phyloP scores from a whole-genome alignment of 495 filamentous ascomycete genomes.

The Pyrenula massariospora region DNA sequence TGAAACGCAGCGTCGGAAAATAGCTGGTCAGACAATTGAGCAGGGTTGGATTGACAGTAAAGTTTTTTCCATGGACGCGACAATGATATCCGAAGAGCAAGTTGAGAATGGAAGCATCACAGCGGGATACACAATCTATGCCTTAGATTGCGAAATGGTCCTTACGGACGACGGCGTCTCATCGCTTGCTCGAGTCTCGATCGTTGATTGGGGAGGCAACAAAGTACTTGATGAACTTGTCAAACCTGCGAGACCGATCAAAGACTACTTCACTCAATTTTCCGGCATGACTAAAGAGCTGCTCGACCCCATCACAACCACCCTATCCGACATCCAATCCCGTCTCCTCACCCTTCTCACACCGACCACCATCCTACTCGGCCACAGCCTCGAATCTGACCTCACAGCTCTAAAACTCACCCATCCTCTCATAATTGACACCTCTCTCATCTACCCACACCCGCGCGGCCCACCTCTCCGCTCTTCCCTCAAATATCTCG shows the following conservation, averaged over 20 bases:
- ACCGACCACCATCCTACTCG: constrained; percentile 68
- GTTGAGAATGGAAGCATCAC: constrained; percentile 74
- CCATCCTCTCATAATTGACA: constrained; percentile 90
- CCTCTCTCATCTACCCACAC: constrained; percentile 74
- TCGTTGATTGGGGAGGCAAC: constrained; percentile 76
- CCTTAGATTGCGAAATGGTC: constrained; percentile 96
- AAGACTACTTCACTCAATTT: constrained; percentile 76
- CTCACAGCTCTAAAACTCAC: constrained; percentile 70
- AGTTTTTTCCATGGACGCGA: constrained; percentile 55
- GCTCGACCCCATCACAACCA: constrained; percentile 72
- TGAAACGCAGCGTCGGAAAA: constrained; percentile 32
- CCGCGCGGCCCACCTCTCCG: constrained; percentile 61
- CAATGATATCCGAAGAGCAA: constrained; percentile 50
- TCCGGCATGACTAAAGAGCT: constrained; percentile 85
- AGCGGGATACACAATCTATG: constrained; percentile 66
- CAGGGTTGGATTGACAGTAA: constrained; percentile 78
- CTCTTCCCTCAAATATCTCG: constrained; percentile 70
- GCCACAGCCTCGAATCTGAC: constrained; percentile 88
- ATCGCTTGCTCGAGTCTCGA: constrained; percentile 77
- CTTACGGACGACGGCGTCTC: constrained; percentile 60
- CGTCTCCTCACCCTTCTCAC: constrained; percentile 62
- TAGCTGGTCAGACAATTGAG: constrained; percentile 27
- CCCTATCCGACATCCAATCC: constrained; percentile 68
- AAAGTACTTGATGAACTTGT: constrained; percentile 81
- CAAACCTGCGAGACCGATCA: constrained; percentile 73